Conservation (phyloP, 345 rosid species). For the Arabis hirsuta region DNA sequence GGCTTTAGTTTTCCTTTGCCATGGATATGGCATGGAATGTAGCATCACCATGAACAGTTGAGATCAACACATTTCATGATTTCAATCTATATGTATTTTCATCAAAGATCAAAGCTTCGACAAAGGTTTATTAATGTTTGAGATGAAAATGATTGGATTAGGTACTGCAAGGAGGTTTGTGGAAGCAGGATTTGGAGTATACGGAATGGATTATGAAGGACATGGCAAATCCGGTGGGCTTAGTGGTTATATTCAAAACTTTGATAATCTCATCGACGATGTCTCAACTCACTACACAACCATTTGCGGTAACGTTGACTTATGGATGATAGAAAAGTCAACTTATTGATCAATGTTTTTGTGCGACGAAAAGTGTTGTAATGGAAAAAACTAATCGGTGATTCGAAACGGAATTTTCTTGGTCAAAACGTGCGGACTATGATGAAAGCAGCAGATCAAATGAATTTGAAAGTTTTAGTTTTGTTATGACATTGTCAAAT, state of each 20-base stretch:
- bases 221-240: slow-evolving; percentile 86
- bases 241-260: slow-evolving; percentile 50
- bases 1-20: slow-evolving; percentile 79
- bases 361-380: background rate
- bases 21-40: slow-evolving; percentile 95
- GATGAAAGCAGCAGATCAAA: background rate
- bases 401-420: background rate
- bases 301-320: slow-evolving; percentile 56
- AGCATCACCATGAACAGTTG: slow-evolving; percentile 86
- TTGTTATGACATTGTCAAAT: background rate
- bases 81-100: background rate
- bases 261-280: slow-evolving; percentile 65
- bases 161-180: slow-evolving; percentile 77
- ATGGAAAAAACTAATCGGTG: background rate
- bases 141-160: slow-evolving; percentile 33
- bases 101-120: background rate
- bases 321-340: slow-evolving; percentile 7
- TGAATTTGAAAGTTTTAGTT: background rate
- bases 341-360: background rate
- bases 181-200: slow-evolving; percentile 64
- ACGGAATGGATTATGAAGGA: slow-evolving; percentile 91
- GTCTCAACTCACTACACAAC: slow-evolving; percentile 55
- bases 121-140: background rate
- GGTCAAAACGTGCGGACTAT: background rate
- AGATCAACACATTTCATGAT: slow-evolving; percentile 22